Conservation (phyloP, 257 asterid species). For the Salvia miltiorrhiza region DNA sequence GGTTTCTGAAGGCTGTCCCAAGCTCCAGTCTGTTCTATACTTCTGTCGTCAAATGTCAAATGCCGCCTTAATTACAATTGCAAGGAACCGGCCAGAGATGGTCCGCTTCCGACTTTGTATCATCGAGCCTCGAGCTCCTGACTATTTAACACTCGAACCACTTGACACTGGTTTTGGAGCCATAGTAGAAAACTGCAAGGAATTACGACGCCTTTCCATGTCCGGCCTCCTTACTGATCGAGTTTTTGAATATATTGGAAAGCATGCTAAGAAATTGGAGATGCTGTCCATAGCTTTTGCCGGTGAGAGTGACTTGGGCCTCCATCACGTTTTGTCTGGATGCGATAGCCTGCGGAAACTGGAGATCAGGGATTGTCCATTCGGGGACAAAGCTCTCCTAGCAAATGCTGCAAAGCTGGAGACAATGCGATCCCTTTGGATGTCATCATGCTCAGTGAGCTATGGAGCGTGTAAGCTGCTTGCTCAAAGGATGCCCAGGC, state of each 20-base stretch:
- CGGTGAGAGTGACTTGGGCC: conserved; percentile 81
- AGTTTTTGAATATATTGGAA: conserved; percentile 67
- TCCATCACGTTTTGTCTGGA: conserved; percentile 77
- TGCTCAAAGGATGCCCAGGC: conserved; percentile 69
- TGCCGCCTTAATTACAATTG: conserved; percentile 65
- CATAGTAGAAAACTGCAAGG: conserved; percentile 72
- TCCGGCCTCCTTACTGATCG: conserved; percentile 76
- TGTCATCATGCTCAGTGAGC: conserved; percentile 89
- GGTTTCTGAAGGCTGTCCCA: conserved; percentile 82
- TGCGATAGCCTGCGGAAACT: conserved; percentile 76
- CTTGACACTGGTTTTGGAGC: conserved; percentile 85
- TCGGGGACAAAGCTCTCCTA: conserved; percentile 86
- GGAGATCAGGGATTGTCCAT: conserved; percentile 89
- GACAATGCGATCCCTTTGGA: conserved; percentile 99
- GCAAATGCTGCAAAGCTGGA: conserved; percentile 84
- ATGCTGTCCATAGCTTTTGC: conserved; percentile 94
- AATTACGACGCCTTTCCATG: conserved; percentile 68
- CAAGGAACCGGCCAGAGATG: conserved; percentile 61
- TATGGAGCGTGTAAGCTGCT: conserved; percentile 80
- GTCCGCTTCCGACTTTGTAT: conserved; percentile 77
- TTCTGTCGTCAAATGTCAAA: conserved; percentile 92
- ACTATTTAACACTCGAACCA: conserved; percentile 61
- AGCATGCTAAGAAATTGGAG: conserved; percentile 72
- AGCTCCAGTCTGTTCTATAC: conserved; percentile 78
- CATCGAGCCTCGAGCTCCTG: conserved; percentile 66